phyloP scores from a whole-genome alignment of 2,329 filamentous ascomycete genomes.

The Penicillium sp. region DNA sequence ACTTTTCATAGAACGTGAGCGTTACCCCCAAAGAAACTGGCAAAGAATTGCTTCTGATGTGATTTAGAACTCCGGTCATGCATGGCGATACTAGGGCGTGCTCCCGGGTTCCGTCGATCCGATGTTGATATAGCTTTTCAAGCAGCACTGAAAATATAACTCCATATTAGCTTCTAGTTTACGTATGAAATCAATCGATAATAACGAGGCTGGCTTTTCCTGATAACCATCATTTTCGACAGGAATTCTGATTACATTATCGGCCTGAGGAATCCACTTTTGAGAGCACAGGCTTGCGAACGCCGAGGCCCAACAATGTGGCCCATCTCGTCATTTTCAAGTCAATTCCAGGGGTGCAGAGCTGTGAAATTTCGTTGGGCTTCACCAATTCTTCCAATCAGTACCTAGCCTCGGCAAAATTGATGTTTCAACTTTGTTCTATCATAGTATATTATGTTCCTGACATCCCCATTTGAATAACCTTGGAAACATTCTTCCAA shows the following conservation, averaged over 20 bases:
- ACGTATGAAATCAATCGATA: no score
- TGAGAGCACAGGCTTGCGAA: not conserved
- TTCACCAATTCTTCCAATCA: no score
- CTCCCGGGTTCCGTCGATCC: conserved; percentile 1
- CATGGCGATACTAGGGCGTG: conserved; percentile 1
- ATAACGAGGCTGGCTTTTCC: no score
- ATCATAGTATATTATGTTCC: no score
- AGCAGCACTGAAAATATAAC: not conserved
- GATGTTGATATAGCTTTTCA: not conserved
- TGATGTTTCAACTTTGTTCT: no score
- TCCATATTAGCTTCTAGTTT: not conserved
- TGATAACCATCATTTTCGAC: not conserved
- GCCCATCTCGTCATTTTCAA: no score
- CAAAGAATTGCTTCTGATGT: not conserved
- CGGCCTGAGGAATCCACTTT: not conserved
- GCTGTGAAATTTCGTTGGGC: no score
- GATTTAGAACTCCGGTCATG: not conserved
- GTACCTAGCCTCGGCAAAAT: no score
- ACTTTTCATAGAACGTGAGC: not conserved
- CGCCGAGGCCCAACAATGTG: not conserved
- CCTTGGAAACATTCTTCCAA: no score
- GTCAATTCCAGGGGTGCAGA: no score
- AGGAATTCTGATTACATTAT: not conserved
- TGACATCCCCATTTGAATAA: no score
- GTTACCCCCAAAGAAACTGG: not conserved